Conservation (phyloP, 2,329 filamentous ascomycete genomes). For the Teratosphaeria epicoccoides region DNA sequence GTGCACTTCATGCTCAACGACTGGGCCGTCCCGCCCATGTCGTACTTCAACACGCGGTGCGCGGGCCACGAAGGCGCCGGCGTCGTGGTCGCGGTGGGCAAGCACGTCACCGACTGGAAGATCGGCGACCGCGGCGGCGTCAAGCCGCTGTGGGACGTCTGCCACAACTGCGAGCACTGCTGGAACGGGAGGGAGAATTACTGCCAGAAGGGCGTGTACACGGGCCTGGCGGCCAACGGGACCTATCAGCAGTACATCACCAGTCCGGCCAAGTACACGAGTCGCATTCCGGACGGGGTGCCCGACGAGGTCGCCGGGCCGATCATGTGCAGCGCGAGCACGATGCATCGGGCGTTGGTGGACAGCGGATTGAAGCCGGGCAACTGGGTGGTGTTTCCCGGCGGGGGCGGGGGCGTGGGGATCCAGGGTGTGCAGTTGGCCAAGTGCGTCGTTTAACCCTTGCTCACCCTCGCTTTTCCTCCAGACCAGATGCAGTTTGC, state of each 20-base stretch:
- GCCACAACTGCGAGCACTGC: constrained; percentile 40
- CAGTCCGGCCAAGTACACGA: constrained; percentile 45
- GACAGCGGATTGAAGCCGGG: constrained; percentile 41
- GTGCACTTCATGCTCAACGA: constrained; percentile 49
- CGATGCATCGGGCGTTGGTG: constrained; percentile 47
- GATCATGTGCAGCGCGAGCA: constrained; percentile 50
- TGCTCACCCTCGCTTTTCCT: too few species aligned
- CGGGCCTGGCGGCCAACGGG: constrained; percentile 34
- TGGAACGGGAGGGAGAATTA: constrained; percentile 45
- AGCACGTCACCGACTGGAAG: constrained; percentile 43
- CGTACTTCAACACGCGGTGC: constrained; percentile 23
- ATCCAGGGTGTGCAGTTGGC: constrained; percentile 48
- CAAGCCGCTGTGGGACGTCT: constrained; percentile 42
- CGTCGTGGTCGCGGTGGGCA: constrained; percentile 46
- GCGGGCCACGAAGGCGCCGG: constrained; percentile 45
- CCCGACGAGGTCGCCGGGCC: constrained; percentile 47
- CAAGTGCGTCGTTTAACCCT: constrained; percentile 12
- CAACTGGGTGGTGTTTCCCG: constrained; percentile 46
- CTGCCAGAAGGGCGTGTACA: constrained; percentile 37
- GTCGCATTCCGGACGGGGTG: constrained; percentile 46
- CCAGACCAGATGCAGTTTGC: neutral
- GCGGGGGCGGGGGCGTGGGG: constrained; percentile 46
- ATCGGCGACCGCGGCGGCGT: constrained; percentile 43
- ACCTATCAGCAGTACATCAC: constrained; percentile 51
- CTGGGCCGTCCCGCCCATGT: constrained; percentile 40